Conservation (phyloP, 805 yeast species). For the Barnettozyma botsteinii region DNA sequence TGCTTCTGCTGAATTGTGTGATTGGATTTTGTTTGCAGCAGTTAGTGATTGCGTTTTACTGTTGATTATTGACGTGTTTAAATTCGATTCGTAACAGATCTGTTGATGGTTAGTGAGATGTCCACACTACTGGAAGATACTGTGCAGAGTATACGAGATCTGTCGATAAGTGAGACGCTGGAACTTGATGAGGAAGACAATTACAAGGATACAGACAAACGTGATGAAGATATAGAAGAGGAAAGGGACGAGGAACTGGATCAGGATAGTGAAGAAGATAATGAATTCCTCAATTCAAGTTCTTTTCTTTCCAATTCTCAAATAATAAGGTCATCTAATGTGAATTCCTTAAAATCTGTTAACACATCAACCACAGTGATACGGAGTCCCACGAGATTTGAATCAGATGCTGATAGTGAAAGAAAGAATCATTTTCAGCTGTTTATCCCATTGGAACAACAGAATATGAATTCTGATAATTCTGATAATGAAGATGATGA, state of each 20-base stretch:
- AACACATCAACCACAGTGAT: slow-evolving; percentile 1
- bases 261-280: slow-evolving; percentile 7
- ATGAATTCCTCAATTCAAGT: slow-evolving; percentile 24
- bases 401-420: not conserved
- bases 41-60: too few relatives aligned
- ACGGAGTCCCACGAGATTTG: slow-evolving; percentile 21
- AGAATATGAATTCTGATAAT: slow-evolving; percentile 4
- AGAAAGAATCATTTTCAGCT: slow-evolving; percentile 11
- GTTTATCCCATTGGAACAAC: slow-evolving; percentile 4
- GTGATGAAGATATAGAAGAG: slow-evolving; percentile 3
- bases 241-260: too few relatives aligned
- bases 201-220: not conserved
- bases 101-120: too few relatives aligned
- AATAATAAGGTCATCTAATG: slow-evolving; percentile 21
- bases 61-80: too few relatives aligned
- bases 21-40: too few relatives aligned
- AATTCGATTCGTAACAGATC: too few relatives aligned
- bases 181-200: not conserved
- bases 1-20: too few relatives aligned
- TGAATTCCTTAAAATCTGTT: slow-evolving; percentile 13
- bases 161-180: not conserved
- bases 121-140: not conserved
- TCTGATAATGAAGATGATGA: slow-evolving; percentile 18
- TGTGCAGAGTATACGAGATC: slow-evolving; percentile 1
- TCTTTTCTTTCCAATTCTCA: slow-evolving; percentile 24